phyloP scores from a whole-genome alignment of 345 rosid genomes.

The Mercurialis annua region DNA sequence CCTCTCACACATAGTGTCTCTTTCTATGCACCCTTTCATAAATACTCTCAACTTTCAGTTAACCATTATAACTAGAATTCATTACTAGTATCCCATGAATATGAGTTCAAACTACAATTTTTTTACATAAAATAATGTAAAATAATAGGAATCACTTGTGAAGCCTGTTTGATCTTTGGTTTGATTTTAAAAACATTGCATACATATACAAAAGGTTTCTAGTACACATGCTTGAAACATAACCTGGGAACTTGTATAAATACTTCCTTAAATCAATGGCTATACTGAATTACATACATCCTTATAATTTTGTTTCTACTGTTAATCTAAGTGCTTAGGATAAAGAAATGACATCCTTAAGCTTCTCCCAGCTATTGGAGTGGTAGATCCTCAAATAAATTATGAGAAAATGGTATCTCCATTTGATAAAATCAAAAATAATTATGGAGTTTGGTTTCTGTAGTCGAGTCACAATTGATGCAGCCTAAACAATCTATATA shows the following conservation, averaged over 20 bases:
- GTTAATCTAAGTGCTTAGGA: not conserved
- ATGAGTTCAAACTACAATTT: too few species aligned
- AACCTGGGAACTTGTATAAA: not conserved
- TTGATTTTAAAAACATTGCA: too few species aligned
- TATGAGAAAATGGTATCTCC: not conserved
- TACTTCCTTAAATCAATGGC: not conserved
- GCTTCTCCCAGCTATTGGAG: not conserved
- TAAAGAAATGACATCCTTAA: not conserved
- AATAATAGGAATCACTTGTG: too few species aligned
- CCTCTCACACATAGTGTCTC: too few species aligned
- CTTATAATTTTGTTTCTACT: not conserved
- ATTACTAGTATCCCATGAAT: too few species aligned
- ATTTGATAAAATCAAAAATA: not conserved
- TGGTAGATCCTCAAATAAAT: not conserved
- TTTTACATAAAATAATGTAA: too few species aligned
- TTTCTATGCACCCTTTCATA: too few species aligned
- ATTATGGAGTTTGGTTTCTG: not conserved
- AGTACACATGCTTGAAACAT: constrained; percentile 1
- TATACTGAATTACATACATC: not conserved
- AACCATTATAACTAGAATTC: too few species aligned
- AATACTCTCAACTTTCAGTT: too few species aligned
- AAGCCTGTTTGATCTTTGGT: too few species aligned
- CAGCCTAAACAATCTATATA: constrained; percentile 1
- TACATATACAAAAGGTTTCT: too few species aligned
- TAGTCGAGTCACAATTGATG: constrained; percentile 4